A percentile compares a stretch with the other conserved stretches of the same genome.
phyloP scores from a whole-genome alignment of 441 rosid genomes.

The Populus tomentosa region DNA sequence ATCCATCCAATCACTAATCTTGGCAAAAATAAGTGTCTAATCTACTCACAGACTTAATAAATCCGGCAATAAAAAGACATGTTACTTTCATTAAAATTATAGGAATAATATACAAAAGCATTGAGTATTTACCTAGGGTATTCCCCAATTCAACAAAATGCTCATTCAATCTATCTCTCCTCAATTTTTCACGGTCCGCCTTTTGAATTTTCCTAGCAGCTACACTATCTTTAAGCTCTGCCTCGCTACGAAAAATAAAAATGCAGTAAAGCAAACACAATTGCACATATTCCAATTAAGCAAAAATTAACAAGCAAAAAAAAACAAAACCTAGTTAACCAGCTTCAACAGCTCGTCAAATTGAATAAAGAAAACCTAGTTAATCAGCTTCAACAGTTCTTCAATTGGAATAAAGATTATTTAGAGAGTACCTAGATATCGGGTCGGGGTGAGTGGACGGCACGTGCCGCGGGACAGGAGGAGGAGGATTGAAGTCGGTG shows the following conservation, averaged over 20 bases:
- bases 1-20: background rate
- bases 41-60: background rate
- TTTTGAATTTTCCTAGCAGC: conserved; percentile 67
- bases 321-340: no score
- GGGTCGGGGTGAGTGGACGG: conserved; percentile 21
- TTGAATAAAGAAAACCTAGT: background rate
- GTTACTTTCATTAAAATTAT: no score
- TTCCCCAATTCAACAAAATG: conserved; percentile 73
- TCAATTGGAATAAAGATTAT: background rate
- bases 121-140: conserved; percentile 47
- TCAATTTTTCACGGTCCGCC: conserved; percentile 82
- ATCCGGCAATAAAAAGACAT: background rate
- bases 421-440: conserved; percentile 19
- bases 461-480: conserved; percentile 17
- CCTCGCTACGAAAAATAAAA: conserved; percentile 29
- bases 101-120: background rate
- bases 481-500: conserved; percentile 23
- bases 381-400: background rate
- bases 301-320: background rate
- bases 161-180: conserved; percentile 83
- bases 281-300: background rate
- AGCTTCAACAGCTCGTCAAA: background rate
- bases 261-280: background rate
- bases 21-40: background rate
- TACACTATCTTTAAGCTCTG: conserved; percentile 33